phyloP scores from a whole-genome alignment of 805 yeast species.

The Candida palmyrensis region DNA sequence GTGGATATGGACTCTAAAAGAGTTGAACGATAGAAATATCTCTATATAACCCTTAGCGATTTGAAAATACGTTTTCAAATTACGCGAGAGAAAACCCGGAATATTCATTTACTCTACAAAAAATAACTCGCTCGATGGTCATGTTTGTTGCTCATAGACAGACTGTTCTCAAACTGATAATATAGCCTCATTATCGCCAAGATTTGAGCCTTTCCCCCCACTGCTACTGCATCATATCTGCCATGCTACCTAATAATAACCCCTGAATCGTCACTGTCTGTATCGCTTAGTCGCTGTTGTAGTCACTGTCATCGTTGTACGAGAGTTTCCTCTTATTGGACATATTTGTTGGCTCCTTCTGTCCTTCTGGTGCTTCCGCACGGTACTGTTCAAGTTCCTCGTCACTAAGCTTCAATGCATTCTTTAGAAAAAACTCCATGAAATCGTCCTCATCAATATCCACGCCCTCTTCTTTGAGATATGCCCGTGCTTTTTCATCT shows the following conservation, averaged over 20 bases:
- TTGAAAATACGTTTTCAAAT: no score
- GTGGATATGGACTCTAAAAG: conserved; percentile 75
- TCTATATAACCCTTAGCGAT: no score
- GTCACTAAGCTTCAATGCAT: conserved; percentile 4
- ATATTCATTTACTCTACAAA: no score
- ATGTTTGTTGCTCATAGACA: no score
- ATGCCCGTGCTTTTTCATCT: conserved; percentile 4
- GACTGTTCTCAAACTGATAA: no score
- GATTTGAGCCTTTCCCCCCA: no score
- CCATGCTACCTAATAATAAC: no score
- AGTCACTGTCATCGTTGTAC: conserved; percentile 14
- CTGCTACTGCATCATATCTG: no score
- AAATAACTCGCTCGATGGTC: no score
- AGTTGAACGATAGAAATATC: conserved; percentile 46
- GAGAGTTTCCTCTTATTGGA: conserved; percentile 5
- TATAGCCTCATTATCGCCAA: no score
- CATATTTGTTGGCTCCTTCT: not conserved
- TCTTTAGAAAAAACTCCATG: conserved; percentile 37
- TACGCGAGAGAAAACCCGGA: no score
- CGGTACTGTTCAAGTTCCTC: not conserved
- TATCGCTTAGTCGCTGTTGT: conserved; percentile 11
- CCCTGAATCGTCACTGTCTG: no score
- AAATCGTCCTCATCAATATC: conserved; percentile 66
- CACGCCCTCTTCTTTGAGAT: conserved; percentile 12
- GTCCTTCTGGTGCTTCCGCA: not conserved